Base-by-base conservation (phyloP, 2,329 filamentous ascomycete species). In the Fusarium agapanthi region DNA sequence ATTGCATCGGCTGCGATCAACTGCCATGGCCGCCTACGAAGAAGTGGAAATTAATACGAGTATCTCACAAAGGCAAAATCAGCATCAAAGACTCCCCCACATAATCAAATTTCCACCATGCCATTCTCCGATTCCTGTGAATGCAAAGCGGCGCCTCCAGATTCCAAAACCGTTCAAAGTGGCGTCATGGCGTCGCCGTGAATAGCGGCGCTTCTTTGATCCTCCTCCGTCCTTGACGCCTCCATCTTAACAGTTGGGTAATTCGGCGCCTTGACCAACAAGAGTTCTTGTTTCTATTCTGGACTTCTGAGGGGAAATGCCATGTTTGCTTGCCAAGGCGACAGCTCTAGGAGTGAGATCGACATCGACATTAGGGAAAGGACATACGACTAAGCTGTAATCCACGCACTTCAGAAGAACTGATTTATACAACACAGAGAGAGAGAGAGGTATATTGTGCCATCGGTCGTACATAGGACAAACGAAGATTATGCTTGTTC, bases 51-150 rank as follows among this genome's bases (percentile, higher is more conserved):
- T 28, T 53, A 16, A 8, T 15, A 16, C 10, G 16, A 35, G 18
- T 0, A 35, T 16, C 0, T 5, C 9, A 26, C 13, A 53, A 37
- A 51, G 32, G 5, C 1, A 3, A 11, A 26, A 1, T 2, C 11
- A 35, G 1, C 6, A 12, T 16, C n/a, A 37, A 26, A 28, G 50
- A 28, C 14, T 3, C 9, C 24, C 20, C 50, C 14, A 34, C 34
- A 28, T 38, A 4, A 38, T 38, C 11, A 3, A 28, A 54, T 54
- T 18, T 54, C 50, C 50, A n/a, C 34, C 24, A 51, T 18, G 10
- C 4, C 20, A 28, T 40, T 54, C 14, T 14, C 8, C 6, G 0
- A n/a, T 4, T 38, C 0, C 15, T 1, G 20, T 30, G 15, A 40
- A 54, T 28, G 50, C 18, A 35, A 20, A 16, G 18, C 26, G 48